Base-by-base conservation (phyloP, 2,329 filamentous ascomycete species). In the Dactylellina cionopaga region DNA sequence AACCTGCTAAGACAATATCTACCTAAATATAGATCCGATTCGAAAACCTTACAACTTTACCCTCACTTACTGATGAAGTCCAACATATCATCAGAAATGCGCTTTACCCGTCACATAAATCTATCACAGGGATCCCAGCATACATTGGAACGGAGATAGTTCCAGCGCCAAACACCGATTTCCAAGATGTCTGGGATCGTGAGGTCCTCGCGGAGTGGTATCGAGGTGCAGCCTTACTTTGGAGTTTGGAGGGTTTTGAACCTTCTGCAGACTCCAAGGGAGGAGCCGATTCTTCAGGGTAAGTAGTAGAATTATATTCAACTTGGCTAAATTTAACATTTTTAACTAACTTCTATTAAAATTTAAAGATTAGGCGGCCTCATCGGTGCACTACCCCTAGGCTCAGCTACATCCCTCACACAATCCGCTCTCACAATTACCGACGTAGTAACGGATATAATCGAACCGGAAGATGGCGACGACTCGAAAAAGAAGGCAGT, bases 141-240 rank as follows among this genome's bases (percentile, higher is more conserved):
- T 71, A 43, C 19, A 27, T 7, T 3, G 51, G 51, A 2, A 64
- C 58, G 6, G 58, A 71, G 13, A n/a, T 71, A 5, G 27, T 71
- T 13, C 66, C 66, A 1, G 52, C 52, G n/a, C 33, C 58, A n/a
- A 35, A 31, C 2, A 55, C 51, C 4, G 43, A 52, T 1, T 64
- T 71, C 17, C 47, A 71, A 47, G 66, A 63, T 9, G 37, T 15
- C 6, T 71, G 66, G 66, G 58, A 71, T 24, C 49, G 44, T 9
- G 66, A 71, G n/a, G 47, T 46, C 10, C 58, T 71, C 10, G 43
- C 51, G 5, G 66, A 71, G 11, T 71, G 66, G 66, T 59, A 63
- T 51, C 35, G 58, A 37, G 66, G 66, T 22, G 56, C 66, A 22
- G 44, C 56, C 3, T 15, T 71, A 11, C 58, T 71, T 13, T 71